Conservation (phyloP, 2,329 filamentous ascomycete genomes). For the Cercospora sesami region DNA sequence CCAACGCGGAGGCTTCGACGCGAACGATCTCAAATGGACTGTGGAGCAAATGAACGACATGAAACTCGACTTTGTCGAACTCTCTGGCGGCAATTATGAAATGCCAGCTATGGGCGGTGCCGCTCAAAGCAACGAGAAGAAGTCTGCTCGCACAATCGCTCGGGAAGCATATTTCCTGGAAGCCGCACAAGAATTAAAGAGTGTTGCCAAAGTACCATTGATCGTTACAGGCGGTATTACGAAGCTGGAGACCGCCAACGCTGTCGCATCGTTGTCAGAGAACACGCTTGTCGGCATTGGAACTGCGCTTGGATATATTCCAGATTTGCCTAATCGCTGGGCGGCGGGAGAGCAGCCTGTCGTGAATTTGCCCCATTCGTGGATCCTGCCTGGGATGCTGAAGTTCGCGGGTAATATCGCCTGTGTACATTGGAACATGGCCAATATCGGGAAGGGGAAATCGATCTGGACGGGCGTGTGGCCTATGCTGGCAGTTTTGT, state of each 20-base stretch:
- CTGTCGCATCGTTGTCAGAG: slow-evolving; percentile 11
- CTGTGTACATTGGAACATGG: slow-evolving; percentile 19
- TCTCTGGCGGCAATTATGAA: slow-evolving; percentile 21
- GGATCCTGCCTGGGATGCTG: slow-evolving; percentile 11
- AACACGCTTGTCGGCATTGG: slow-evolving; percentile 19
- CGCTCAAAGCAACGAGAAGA: slow-evolving; percentile 7
- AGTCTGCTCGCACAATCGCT: slow-evolving; percentile 11
- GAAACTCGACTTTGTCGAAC: slow-evolving; percentile 25
- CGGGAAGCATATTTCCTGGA: slow-evolving; percentile 25
- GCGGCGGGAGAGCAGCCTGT: slow-evolving; percentile 15
- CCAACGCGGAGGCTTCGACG: slow-evolving; percentile 20
- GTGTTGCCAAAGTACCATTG: slow-evolving; percentile 17
- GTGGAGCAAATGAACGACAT: slow-evolving; percentile 18
- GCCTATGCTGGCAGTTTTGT: slow-evolving; percentile 8
- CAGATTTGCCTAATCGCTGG: slow-evolving; percentile 23
- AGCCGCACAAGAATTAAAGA: slow-evolving; percentile 17
- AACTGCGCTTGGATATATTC: slow-evolving; percentile 18
- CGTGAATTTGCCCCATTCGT: neutral
- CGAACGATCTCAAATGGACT: slow-evolving; percentile 18
- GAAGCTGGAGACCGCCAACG: slow-evolving; percentile 12
- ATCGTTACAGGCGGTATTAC: slow-evolving; percentile 24
- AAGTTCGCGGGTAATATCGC: slow-evolving; percentile 7
- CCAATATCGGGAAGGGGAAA: slow-evolving; percentile 4
- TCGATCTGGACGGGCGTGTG: slow-evolving; percentile 15
- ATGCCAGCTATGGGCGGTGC: slow-evolving; percentile 18